Evolutionary conservation across 768 basidiomycete genomes (phyloP).

Genomic region (Pholiota microspora): DNA sequence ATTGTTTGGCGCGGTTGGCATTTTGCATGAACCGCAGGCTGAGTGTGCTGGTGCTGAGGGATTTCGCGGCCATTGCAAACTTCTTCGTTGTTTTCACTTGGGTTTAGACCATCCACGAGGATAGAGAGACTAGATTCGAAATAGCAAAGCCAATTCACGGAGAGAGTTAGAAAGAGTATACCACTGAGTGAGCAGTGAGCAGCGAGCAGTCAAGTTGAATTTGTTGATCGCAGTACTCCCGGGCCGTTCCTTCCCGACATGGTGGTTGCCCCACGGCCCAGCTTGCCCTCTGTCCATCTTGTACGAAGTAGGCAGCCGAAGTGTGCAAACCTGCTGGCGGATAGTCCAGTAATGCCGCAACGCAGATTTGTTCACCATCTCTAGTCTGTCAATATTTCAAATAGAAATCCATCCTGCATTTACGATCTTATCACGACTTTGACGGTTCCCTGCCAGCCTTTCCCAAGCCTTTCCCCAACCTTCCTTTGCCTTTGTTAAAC

Average conservation of each 20-base stretch:
- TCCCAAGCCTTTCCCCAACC: background rate
- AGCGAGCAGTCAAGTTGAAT: no score
- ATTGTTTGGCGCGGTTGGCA: constrained; percentile 53
- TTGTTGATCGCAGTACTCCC: no score
- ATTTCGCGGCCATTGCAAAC: constrained; percentile 30
- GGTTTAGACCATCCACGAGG: background rate
- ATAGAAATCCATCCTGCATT: background rate
- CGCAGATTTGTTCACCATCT: background rate
- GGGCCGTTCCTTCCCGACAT: constrained; percentile 2
- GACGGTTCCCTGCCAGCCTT: no score
- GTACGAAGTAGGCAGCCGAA: background rate
- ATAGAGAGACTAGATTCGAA: background rate
- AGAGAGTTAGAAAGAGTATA: no score
- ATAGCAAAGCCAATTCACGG: no score
- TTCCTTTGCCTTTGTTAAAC: background rate
- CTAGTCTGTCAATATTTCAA: background rate
- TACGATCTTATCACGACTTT: background rate
- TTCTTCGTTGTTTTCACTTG: background rate
- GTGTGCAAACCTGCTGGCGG: background rate
- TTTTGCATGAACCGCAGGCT: constrained; percentile 75
- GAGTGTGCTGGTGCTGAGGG: constrained; percentile 61
- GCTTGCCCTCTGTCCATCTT: background rate
- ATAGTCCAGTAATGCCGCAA: background rate
- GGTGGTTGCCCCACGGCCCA: background rate
- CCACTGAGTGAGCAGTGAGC: no score